A percentile compares a stretch with the other conserved stretches of the same genome.
These are phyloP conservation scores for Epichloe sibirici DNA, from an alignment of 2,329 filamentous ascomycete genomes.

Conservation along the genomic window DNA sequence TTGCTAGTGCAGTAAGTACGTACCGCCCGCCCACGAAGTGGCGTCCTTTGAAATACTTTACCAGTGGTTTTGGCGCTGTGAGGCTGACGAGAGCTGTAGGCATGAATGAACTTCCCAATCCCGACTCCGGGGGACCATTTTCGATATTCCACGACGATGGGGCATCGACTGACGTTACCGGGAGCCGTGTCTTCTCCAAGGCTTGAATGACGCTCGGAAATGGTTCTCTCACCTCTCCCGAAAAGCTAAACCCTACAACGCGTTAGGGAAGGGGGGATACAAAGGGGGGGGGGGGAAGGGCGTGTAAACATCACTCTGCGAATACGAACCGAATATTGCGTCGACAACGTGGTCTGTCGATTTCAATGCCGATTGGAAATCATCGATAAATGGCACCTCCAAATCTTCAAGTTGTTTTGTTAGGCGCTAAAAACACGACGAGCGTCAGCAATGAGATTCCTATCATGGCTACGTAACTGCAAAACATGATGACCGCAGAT, in stretches of 20 bases:
- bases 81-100: conserved; percentile 74
- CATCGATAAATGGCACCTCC: conserved; percentile 68
- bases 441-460: conserved; percentile 11
- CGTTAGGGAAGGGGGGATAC: conserved; percentile 2
- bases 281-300: background rate
- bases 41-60: conserved; percentile 69
- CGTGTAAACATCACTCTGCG: background rate
- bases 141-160: conserved; percentile 95
- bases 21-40: conserved; percentile 86
- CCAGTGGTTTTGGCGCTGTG: conserved; percentile 85
- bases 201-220: conserved; percentile 72
- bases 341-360: conserved; percentile 75
- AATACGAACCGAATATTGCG: conserved; percentile 68
- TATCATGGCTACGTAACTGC: too few species aligned
- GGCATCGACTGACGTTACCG: conserved; percentile 81
- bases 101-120: conserved; percentile 68
- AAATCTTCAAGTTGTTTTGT: conserved; percentile 76
- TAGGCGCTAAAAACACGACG: conserved; percentile 48
- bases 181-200: conserved; percentile 58
- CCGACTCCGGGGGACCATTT: conserved; percentile 68
- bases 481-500: too few species aligned
- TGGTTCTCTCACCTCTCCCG: conserved; percentile 81
- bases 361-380: conserved; percentile 57
- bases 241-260: conserved; percentile 70
- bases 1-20: conserved; percentile 19